These are phyloP conservation scores for Bjerkandera adusta DNA, from an alignment of 1,284 basidiomycete species.

Conservation along the genomic window DNA sequence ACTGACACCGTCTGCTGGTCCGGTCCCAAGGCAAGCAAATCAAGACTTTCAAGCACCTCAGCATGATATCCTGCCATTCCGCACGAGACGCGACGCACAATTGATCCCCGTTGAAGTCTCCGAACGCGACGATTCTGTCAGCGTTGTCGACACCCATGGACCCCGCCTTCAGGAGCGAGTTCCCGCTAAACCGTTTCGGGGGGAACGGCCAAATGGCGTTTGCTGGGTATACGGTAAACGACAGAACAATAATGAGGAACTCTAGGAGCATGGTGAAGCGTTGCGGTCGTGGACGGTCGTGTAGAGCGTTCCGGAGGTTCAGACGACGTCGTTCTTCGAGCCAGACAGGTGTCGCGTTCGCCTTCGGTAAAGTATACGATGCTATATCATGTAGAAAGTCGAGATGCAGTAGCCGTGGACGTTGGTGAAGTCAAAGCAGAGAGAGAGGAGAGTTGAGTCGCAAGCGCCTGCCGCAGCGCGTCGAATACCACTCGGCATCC, in stretches of 20 bases:
- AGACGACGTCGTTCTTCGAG: too few relatives aligned
- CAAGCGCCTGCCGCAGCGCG: too few relatives aligned
- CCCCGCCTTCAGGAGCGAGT: slow-evolving; percentile 82
- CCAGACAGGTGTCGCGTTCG: too few relatives aligned
- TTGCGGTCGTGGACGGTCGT: too few relatives aligned
- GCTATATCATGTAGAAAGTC: too few relatives aligned
- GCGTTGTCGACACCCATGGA: slow-evolving; percentile 74
- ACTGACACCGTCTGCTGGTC: slow-evolving; percentile 76
- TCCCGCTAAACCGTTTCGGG: slow-evolving; percentile 83
- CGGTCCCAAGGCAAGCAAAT: slow-evolving; percentile 73
- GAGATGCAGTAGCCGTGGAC: too few relatives aligned
- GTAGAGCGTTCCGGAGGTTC: too few relatives aligned
- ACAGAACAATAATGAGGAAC: slow-evolving; percentile 5
- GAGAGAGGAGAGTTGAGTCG: too few relatives aligned
- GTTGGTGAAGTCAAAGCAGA: too few relatives aligned
- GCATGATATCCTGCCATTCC: neutral
- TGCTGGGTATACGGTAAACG: neutral
- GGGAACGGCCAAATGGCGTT: slow-evolving; percentile 75
- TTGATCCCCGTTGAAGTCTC: slow-evolving; percentile 95
- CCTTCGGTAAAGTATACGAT: too few relatives aligned
- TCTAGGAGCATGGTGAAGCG: slow-evolving; percentile 1
- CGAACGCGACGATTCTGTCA: slow-evolving; percentile 82
- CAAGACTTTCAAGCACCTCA: slow-evolving; percentile 53
- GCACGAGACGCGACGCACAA: slow-evolving; percentile 55
- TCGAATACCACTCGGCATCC: too few relatives aligned